Evolutionary conservation across 2,329 filamentous ascomycete species (phyloP).

Genomic region (Fusarium succisae): DNA sequence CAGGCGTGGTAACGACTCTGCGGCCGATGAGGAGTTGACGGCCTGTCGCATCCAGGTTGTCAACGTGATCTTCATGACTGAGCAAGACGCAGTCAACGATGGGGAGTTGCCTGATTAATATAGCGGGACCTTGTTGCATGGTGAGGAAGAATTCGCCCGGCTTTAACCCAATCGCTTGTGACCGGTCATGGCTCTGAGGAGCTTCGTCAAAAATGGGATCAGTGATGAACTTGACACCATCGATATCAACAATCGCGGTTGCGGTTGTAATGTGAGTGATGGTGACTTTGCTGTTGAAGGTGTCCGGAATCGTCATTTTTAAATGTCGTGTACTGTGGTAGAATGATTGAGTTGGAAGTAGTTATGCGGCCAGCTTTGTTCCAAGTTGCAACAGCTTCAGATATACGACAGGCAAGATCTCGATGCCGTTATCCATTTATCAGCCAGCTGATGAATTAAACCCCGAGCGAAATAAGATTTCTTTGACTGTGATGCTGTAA

Average conservation of each 20-base stretch:
- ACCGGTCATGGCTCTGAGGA: neutral
- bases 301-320: neutral
- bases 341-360: too few species aligned
- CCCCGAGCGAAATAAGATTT: fast-evolving
- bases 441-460: neutral
- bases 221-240: neutral
- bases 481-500: neutral
- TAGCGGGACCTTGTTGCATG: neutral
- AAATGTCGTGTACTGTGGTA: too few species aligned
- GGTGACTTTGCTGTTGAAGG: neutral
- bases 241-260: neutral
- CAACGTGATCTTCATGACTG: neutral
- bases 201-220: neutral
- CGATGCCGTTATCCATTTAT: neutral
- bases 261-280: neutral
- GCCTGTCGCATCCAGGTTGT: neutral
- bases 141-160: neutral
- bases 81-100: neutral
- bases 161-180: neutral
- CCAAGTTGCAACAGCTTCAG: neutral
- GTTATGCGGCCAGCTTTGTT: fast-evolving
- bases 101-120: neutral
- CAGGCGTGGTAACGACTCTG: neutral
- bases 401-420: neutral
- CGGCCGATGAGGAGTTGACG: neutral